Evolutionary conservation across 1,139 yeast genomes (phyloP), one percentile per base, ranked within the genome.

Genomic region (Yamadazyma sp.): DNA sequence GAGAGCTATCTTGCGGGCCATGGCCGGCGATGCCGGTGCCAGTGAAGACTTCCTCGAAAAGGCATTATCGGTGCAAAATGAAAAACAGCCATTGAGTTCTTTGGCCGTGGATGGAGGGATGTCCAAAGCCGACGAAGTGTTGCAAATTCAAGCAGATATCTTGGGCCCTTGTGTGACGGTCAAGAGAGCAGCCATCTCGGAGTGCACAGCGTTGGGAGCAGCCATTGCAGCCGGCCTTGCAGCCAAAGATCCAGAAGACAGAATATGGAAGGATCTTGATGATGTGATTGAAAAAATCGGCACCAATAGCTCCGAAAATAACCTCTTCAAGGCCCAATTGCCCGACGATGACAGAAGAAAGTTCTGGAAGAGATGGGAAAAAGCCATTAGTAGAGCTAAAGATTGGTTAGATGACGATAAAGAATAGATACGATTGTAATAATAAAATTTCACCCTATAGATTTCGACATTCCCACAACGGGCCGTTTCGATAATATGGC

Each of bases 121-220:
- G 94, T 86, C 96, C 30, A 81, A 86, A 55, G 89, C 96, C 8
- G 85, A 85, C 58, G 92, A 86, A 54, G 94, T 91, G 41, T 85
- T 91, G 83, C 96, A 87, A 67, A 88, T 91, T 49, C 98, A 91
- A 66, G 87, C 96, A 9, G 95, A 91, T 61, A 82, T 91, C 47
- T 73, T 89, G 52, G 91, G 91, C 1, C 88, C 88, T 2, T 88
- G 96, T 60, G 88, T 89, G 28, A 79, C 82, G 25, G 94, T 91
- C 37, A 77, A 79, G 55, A 74, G 96, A 54, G 92, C 97, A 1
- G 76, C 79, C 23, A 86, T 85, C 61, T 70, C 88, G 26, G 98
- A 91, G 64, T 89, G 96, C 59, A 91, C 98, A 4, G 97, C 98
- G 1, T 74, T 91, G 47, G 98, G 98, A 20, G 96, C 96, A 10